These are phyloP conservation scores for Emmonsia crescens DNA, from an alignment of 2,329 filamentous ascomycete genomes.

Conservation along the genomic window DNA sequence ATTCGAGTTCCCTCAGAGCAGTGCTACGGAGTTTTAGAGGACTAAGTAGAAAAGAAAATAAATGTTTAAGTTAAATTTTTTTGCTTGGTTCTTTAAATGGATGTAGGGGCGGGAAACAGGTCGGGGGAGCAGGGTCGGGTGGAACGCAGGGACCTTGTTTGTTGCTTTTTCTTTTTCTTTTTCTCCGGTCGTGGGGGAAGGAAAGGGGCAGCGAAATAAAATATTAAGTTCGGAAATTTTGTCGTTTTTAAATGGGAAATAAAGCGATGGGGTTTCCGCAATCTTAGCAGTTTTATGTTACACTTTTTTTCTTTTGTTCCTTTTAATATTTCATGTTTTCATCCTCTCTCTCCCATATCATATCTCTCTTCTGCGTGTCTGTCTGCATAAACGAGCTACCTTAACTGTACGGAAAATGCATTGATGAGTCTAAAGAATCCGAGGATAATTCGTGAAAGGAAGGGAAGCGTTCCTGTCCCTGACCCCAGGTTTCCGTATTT, in stretches of 20 bases:
- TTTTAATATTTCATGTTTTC: background rate
- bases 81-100: slow-evolving; percentile 6
- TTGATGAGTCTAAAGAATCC: background rate
- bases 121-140: background rate
- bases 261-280: slow-evolving; percentile 1
- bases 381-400: slow-evolving; percentile 19
- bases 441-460: background rate
- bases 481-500: background rate
- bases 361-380: slow-evolving; percentile 13
- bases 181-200: background rate
- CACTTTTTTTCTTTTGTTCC: background rate
- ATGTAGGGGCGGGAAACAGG: background rate
- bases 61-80: background rate
- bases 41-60: background rate
- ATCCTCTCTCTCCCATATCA: background rate
- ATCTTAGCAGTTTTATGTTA: slow-evolving; percentile 1
- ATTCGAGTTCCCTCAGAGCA: slow-evolving; percentile 95
- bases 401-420: slow-evolving; percentile 1
- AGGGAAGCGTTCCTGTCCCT: background rate
- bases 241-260: slow-evolving; percentile 1
- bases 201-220: background rate
- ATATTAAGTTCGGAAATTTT: slow-evolving; percentile 1
- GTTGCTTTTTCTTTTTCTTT: background rate
- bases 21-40: slow-evolving; percentile 67
- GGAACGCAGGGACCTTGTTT: background rate